phyloP scores from a whole-genome alignment of 140 eudicot genomes.

The Bidens hawaiensis region DNA sequence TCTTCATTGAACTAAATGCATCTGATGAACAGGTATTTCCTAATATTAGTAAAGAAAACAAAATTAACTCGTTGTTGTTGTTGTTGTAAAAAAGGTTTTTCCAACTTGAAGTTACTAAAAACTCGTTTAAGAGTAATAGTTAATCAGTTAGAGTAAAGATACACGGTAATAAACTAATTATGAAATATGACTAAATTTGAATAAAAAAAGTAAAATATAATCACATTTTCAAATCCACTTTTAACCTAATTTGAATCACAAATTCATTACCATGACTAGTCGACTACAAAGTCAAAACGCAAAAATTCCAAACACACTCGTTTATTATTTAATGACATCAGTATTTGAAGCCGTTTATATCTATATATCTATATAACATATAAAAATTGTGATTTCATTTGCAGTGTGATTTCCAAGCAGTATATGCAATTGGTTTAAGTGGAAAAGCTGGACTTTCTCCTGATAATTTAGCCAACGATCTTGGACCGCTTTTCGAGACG shows the following conservation, averaged over 20 bases:
- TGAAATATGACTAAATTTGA: too few species aligned
- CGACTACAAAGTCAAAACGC: neutral
- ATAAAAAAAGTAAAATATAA: too few species aligned
- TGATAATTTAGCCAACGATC: slow-evolving; percentile 79
- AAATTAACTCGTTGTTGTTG: too few species aligned
- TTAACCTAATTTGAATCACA: too few species aligned
- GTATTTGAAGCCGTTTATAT: neutral
- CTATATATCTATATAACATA: neutral
- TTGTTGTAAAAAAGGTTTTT: too few species aligned
- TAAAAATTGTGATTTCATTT: slow-evolving; percentile 12
- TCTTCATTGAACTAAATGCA: slow-evolving; percentile 93
- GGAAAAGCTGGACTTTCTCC: slow-evolving; percentile 92
- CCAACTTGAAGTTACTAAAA: too few species aligned
- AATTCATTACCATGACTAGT: neutral
- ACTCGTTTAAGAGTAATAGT: too few species aligned
- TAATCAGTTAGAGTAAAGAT: too few species aligned
- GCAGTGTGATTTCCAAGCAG: slow-evolving; percentile 97
- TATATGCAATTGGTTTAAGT: slow-evolving; percentile 83
- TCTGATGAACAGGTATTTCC: slow-evolving; percentile 87
- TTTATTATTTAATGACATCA: neutral
- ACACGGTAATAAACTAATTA: too few species aligned
- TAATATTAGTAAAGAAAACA: too few species aligned
- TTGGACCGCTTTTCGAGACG: slow-evolving; percentile 67
- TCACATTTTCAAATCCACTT: too few species aligned
- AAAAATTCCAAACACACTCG: neutral